Evolutionary conservation across 2,329 filamentous ascomycete species (phyloP), one percentile per base, ranked within the genome.

Genomic region (Stagonosporopsis cucurbitacearum): DNA sequence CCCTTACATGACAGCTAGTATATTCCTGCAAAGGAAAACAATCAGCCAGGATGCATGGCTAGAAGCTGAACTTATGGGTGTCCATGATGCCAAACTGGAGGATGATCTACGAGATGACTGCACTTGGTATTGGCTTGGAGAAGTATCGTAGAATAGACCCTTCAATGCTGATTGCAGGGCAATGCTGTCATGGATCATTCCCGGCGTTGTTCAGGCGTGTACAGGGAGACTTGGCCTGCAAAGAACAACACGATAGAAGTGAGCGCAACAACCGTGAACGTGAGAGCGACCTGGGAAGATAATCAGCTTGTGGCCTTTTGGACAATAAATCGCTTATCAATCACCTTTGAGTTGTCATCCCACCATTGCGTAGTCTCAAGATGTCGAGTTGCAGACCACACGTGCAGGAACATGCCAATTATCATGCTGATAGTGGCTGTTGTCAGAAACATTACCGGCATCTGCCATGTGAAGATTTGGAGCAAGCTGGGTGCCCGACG

Each of bases 391-490:
- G 73, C 72, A 20, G 61, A 67, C 75, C 75, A 77, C 12, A 76
- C 69, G 54, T 76, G 69, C n/a, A 75, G 43, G 30, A 72, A 76
- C 70, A 77, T 72, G 2, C 75, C 75, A 7, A 68, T 46, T 22
- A 77, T 67, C 75, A 77, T 76, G n/a, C 66, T 70, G 1, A 77
- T 44, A 4, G 71, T 71, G 6, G 71, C 67, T 4, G 63, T 64
- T 0, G 73, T 71, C 23, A 77, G 53, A 39, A 76, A 76, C 61
- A 73, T 70, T 0, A 74, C 72, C 0, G 73, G 69, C 62, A 77
- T 69, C 52, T 77, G 75, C 75, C 75, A 77, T 0, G 71, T 71
- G 43, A 71, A 70, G 26, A 76, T 58, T 25, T 75, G 73, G 3
- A 69, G 37, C 30, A 63, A 59, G 32, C 66, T 69, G 6, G 73